These are phyloP conservation scores for Naematelia aurantialba DNA, from an alignment of 768 basidiomycete species.

Conservation along the genomic window DNA sequence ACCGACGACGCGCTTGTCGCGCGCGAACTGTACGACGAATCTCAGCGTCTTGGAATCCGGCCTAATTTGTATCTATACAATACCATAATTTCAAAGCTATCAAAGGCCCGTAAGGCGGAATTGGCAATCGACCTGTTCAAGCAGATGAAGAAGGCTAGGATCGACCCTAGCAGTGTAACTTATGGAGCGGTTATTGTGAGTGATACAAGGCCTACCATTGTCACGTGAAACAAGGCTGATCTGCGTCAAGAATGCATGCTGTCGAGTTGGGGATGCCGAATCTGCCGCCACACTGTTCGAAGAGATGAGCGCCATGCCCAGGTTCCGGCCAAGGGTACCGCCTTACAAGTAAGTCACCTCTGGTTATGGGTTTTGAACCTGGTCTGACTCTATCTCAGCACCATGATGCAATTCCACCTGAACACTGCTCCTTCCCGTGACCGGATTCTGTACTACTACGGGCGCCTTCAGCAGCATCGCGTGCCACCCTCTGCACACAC, in stretches of 20 bases:
- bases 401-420: conserved; percentile 94
- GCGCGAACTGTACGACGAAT: conserved; percentile 75
- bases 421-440: conserved; percentile 82
- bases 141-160: conserved; percentile 66
- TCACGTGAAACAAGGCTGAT: neutral
- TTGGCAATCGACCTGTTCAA: conserved; percentile 81
- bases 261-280: conserved; percentile 78
- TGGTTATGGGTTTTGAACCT: neutral
- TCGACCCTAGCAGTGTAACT: conserved; percentile 77
- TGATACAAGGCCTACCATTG: neutral
- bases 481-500: conserved; percentile 83
- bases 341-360: conserved; percentile 67
- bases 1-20: conserved; percentile 92
- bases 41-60: conserved; percentile 62
- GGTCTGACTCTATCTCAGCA: conserved; percentile 36
- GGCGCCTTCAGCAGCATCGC: conserved; percentile 60
- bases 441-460: conserved; percentile 70
- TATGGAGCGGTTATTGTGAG: conserved; percentile 81
- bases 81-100: conserved; percentile 92
- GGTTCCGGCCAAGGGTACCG: conserved; percentile 83
- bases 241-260: conserved; percentile 62
- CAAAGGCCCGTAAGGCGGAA: conserved; percentile 90
- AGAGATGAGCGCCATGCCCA: conserved; percentile 71
- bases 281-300: conserved; percentile 77
- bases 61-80: conserved; percentile 91